phyloP scores from a whole-genome alignment of 2,329 filamentous ascomycete genomes.

The Pseudovirgaria hyperparasitica region DNA sequence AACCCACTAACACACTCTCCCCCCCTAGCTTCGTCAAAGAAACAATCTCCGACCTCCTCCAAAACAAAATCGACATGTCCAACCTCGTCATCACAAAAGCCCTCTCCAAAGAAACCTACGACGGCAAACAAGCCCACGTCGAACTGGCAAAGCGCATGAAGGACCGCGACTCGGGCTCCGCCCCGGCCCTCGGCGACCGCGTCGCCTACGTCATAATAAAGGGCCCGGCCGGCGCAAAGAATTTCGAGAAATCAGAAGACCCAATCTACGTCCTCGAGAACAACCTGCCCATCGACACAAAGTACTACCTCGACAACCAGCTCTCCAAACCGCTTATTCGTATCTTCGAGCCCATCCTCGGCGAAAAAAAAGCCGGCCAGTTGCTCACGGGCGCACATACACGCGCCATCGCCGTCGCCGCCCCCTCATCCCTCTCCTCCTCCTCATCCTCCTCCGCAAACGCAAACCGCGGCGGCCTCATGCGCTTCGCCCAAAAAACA shows the following conservation, averaged over 20 bases:
- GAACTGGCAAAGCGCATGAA: slow-evolving; percentile 93
- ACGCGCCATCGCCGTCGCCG: slow-evolving; percentile 83
- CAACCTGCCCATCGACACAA: slow-evolving; percentile 95
- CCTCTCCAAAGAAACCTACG: slow-evolving; percentile 73
- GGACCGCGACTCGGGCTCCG: slow-evolving; percentile 90
- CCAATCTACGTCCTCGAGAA: slow-evolving; percentile 95
- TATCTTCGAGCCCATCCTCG: slow-evolving; percentile 96
- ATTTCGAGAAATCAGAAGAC: slow-evolving; percentile 95
- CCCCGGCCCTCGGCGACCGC: slow-evolving; percentile 83
- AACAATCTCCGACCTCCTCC: slow-evolving; percentile 84
- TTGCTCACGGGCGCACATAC: slow-evolving; percentile 89
- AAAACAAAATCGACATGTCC: slow-evolving; percentile 98
- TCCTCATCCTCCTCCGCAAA: too few species aligned
- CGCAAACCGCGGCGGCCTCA: slow-evolving; percentile 90
- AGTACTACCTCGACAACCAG: slow-evolving; percentile 98
- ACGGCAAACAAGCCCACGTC: slow-evolving; percentile 87
- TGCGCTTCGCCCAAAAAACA: slow-evolving; percentile 98
- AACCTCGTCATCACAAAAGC: slow-evolving; percentile 99
- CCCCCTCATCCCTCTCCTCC: slow-evolving; percentile 73
- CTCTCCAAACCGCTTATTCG: slow-evolving; percentile 85
- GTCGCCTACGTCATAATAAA: slow-evolving; percentile 98
- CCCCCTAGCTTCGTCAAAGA: slow-evolving; percentile 94
- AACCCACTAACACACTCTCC: slow-evolving; percentile 25
- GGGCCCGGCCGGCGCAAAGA: slow-evolving; percentile 76
- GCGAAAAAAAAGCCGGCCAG: slow-evolving; percentile 78